Conservation (phyloP, 163 green algal genomes). For the Chlamydomonas reinhardtii region DNA sequence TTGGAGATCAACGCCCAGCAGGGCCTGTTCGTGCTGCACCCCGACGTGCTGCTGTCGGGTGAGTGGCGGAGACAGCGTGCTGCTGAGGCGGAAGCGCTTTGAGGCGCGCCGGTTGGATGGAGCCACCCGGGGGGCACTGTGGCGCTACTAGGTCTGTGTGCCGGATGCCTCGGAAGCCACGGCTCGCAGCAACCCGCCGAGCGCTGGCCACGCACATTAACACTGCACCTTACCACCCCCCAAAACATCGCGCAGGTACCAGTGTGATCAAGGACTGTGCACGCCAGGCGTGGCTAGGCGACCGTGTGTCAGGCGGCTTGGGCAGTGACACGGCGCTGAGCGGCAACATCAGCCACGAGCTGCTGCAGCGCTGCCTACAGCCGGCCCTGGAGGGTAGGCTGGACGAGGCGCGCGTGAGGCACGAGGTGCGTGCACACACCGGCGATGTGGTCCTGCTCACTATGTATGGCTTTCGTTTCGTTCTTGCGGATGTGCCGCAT, state of each 20-base stretch:
- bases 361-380: conserved; percentile 76
- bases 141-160: too few species aligned
- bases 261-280: conserved; percentile 75
- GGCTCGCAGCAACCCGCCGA: too few species aligned
- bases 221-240: too few species aligned
- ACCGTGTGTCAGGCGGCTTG: conserved; percentile 71
- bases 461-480: too few species aligned
- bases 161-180: too few species aligned
- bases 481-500: too few species aligned
- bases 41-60: conserved; percentile 85
- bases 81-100: too few species aligned
- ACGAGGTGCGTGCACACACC: not conserved
- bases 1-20: conserved; percentile 40
- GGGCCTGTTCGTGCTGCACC: conserved; percentile 84
- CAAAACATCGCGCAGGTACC: conserved; percentile 65
- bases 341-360: conserved; percentile 82
- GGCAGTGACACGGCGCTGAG: conserved; percentile 67
- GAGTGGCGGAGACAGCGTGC: not conserved
- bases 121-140: too few species aligned
- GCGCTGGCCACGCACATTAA: too few species aligned
- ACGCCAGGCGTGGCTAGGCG: conserved; percentile 79
- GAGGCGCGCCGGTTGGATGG: too few species aligned
- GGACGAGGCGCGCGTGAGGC: conserved; percentile 32
- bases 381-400: conserved; percentile 54
- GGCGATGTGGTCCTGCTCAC: too few species aligned